A percentile compares a stretch with the other conserved stretches of the same genome.
Evolutionary conservation across 768 basidiomycete species (phyloP).

Genomic region (Russula sp.): DNA sequence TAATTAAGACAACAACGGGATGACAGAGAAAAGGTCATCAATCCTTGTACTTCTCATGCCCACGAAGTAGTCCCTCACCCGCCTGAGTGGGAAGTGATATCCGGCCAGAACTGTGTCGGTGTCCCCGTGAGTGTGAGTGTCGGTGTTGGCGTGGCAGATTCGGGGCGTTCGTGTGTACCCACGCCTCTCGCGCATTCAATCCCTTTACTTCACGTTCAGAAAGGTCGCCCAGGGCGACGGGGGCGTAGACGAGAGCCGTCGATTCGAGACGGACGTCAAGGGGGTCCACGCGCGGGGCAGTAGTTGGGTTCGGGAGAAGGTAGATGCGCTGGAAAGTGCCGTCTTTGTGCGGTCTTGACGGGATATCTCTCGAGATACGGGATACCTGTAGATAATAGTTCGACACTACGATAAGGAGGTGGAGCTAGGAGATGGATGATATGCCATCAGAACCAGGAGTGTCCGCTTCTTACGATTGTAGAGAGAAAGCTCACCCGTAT

Average conservation of each 20-base stretch:
- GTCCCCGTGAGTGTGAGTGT: conserved; percentile 24
- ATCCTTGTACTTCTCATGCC: conserved; percentile 26
- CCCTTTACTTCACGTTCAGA: conserved; percentile 47
- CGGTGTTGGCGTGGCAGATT: conserved; percentile 29
- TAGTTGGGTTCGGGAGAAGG: conserved; percentile 44
- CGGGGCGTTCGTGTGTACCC: conserved; percentile 39
- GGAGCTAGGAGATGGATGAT: conserved; percentile 43
- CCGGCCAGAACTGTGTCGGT: conserved; percentile 24
- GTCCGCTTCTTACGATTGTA: neutral
- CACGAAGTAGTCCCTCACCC: conserved; percentile 42
- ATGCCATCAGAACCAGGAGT: neutral
- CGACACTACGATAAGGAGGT: conserved; percentile 69
- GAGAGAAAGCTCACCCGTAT: conserved; percentile 48
- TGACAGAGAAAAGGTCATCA: neutral
- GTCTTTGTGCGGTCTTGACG: conserved; percentile 21
- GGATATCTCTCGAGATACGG: conserved; percentile 34
- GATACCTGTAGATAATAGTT: conserved; percentile 55
- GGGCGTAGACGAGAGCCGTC: conserved; percentile 55
- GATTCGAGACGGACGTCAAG: neutral
- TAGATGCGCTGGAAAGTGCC: conserved; percentile 52
- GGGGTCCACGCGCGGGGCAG: conserved; percentile 25
- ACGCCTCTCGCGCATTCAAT: conserved; percentile 56
- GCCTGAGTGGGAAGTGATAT: conserved; percentile 37
- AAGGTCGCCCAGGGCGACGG: conserved; percentile 52
- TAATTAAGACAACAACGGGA: neutral